These are phyloP conservation scores for Cryptococcus floricola DNA, from an alignment of 1,284 basidiomycete genomes.

Conservation along the genomic window DNA sequence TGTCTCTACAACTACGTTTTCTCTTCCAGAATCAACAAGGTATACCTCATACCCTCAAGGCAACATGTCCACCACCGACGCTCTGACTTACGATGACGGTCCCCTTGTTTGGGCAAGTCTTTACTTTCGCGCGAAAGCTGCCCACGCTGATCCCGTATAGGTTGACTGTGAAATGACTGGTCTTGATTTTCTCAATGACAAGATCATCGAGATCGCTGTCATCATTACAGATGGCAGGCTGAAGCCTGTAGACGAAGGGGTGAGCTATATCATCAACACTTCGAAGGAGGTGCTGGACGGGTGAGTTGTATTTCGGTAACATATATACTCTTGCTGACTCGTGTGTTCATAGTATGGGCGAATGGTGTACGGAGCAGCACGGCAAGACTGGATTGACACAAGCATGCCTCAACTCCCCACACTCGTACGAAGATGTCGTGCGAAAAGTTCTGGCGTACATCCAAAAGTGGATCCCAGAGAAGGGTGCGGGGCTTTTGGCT, in stretches of 20 bases:
- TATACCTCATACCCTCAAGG: not conserved
- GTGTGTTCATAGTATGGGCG: constrained; percentile 41
- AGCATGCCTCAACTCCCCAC: constrained; percentile 42
- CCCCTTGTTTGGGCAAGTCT: constrained; percentile 47
- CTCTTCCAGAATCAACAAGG: not conserved
- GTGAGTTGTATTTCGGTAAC: constrained; percentile 17
- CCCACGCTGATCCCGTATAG: constrained; percentile 14
- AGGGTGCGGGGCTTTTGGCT: constrained; percentile 49
- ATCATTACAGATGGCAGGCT: constrained; percentile 55
- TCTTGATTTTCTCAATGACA: constrained; percentile 47
- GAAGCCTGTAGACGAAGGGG: constrained; percentile 53
- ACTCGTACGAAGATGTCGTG: constrained; percentile 47
- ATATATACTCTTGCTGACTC: too few species aligned
- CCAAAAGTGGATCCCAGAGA: constrained; percentile 50
- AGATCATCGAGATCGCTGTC: constrained; percentile 54
- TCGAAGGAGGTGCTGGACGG: constrained; percentile 50
- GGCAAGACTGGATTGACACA: constrained; percentile 47
- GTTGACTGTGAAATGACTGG: constrained; percentile 55
- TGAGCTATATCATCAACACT: constrained; percentile 53
- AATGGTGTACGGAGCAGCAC: constrained; percentile 49
- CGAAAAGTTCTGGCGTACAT: constrained; percentile 50
- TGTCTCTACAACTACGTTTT: not conserved
- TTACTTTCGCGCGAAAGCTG: not conserved
- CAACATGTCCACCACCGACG: constrained; percentile 1
- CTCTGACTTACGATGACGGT: constrained; percentile 44